These are phyloP conservation scores for Ogataea thermomethanolica DNA, from an alignment of 805 yeast species.

Conservation along the genomic window DNA sequence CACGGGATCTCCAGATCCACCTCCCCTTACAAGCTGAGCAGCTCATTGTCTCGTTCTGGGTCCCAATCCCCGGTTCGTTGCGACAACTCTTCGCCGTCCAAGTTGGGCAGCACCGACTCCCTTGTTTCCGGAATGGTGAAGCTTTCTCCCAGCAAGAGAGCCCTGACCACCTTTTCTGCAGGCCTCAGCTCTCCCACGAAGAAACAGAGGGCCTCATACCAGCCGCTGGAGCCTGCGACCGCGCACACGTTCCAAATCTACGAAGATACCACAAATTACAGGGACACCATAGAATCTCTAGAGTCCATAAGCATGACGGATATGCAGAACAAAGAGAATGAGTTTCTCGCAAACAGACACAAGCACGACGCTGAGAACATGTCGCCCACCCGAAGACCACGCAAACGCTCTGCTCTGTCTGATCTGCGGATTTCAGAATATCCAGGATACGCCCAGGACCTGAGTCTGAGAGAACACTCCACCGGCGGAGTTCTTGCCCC, in stretches of 20 bases:
- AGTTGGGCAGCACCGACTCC: constrained; percentile 14
- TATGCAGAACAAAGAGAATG: constrained; percentile 15
- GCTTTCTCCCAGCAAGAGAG: constrained; percentile 14
- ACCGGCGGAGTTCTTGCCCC: constrained; percentile 16
- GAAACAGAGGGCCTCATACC: constrained; percentile 5
- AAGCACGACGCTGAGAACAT: constrained; percentile 1
- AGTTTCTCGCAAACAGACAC: background rate
- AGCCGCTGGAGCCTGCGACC: background rate
- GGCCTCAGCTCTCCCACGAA: constrained; percentile 13
- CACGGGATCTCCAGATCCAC: constrained; percentile 9
- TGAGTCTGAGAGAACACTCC: background rate
- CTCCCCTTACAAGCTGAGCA: constrained; percentile 4
- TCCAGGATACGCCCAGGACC: constrained; percentile 20
- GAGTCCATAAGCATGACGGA: constrained; percentile 9
- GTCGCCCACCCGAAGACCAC: background rate
- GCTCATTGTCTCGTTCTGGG: constrained; percentile 10
- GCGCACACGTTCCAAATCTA: constrained; percentile 17
- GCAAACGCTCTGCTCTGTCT: constrained; percentile 8
- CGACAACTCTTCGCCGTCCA: constrained; percentile 6
- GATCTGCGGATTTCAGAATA: constrained; percentile 19
- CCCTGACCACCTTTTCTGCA: constrained; percentile 1
- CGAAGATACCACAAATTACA: constrained; percentile 17
- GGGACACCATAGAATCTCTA: constrained; percentile 7
- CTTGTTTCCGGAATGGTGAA: constrained; percentile 4
- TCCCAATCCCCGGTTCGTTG: constrained; percentile 7